Conservation (phyloP, 2,329 filamentous ascomycete genomes). For the Gyromitra esculenta region DNA sequence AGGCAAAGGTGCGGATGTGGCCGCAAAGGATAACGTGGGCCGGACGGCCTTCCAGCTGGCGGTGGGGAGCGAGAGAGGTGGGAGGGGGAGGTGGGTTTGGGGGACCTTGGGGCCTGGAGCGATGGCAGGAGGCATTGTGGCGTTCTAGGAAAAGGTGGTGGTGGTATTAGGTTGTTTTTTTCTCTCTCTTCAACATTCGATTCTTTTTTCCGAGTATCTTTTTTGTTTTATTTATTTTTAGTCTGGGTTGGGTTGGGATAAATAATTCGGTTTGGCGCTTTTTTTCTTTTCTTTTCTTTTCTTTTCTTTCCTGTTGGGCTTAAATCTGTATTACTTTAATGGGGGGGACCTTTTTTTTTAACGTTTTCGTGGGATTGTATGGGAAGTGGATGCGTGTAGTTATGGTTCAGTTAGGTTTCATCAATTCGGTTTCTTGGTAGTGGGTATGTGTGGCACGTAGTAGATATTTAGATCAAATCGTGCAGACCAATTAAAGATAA, state of each 20-base stretch:
- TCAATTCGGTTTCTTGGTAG: background rate
- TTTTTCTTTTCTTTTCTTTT: background rate
- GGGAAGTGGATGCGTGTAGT: background rate
- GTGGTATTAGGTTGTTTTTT: background rate
- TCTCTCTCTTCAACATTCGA: background rate
- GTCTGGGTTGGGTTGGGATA: constrained; percentile 2
- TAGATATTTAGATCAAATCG: background rate
- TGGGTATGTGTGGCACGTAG: background rate
- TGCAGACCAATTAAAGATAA: background rate
- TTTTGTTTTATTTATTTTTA: background rate
- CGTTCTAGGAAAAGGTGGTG: constrained; percentile 1
- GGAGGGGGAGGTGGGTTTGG: constrained; percentile 31
- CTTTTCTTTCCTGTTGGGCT: background rate
- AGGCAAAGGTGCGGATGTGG: constrained; percentile 28
- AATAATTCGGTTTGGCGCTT: constrained; percentile 19
- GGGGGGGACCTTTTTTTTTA: background rate
- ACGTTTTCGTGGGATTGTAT: background rate
- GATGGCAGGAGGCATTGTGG: constrained; percentile 12
- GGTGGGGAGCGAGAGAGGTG: constrained; percentile 26
- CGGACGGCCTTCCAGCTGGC: constrained; percentile 40
- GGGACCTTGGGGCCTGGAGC: constrained; percentile 6
- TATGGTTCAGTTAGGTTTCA: background rate
- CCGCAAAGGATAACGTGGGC: constrained; percentile 28
- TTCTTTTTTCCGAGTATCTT: background rate
- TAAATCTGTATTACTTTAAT: constrained; percentile 19